Evolutionary conservation across 2,329 filamentous ascomycete genomes (phyloP).

Genomic region (Aspergillus sclerotialis): DNA sequence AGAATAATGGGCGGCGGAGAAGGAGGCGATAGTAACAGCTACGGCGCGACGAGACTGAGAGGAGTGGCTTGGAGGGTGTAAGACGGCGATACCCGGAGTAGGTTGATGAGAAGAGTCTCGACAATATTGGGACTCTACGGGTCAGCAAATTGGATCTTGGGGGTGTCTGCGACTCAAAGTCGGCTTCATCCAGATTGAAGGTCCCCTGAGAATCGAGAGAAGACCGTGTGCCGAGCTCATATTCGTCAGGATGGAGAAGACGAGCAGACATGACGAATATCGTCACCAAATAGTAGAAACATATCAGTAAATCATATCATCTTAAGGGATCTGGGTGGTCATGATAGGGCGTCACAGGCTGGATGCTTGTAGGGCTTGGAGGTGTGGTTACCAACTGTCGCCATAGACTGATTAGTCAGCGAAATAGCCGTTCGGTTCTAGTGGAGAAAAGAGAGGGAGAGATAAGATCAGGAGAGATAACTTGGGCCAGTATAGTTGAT

Average conservation of each 20-base stretch:
- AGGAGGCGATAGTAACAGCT: slow-evolving; percentile 21
- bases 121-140: slow-evolving; percentile 17
- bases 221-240: slow-evolving; percentile 33
- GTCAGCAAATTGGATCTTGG: slow-evolving; percentile 18
- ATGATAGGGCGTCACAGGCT: too few species aligned
- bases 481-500: too few species aligned
- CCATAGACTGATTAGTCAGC: too few species aligned
- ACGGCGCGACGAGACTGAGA: slow-evolving; percentile 15
- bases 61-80: slow-evolving; percentile 18
- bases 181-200: slow-evolving; percentile 36
- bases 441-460: too few species aligned
- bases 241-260: slow-evolving; percentile 35
- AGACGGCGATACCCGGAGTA: slow-evolving; percentile 25
- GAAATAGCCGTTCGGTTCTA: too few species aligned
- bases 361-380: too few species aligned
- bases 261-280: slow-evolving; percentile 27
- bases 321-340: too few species aligned
- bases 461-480: too few species aligned
- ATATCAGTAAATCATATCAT: too few species aligned
- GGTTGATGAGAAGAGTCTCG: slow-evolving; percentile 20
- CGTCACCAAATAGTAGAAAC: slow-evolving; percentile 7
- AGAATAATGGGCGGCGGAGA: slow-evolving; percentile 23
- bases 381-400: too few species aligned
- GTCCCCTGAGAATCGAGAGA: slow-evolving; percentile 33
- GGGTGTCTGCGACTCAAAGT: slow-evolving; percentile 33